A percentile compares a stretch with the other conserved stretches of the same genome.
phyloP scores from a whole-genome alignment of 768 basidiomycete species.

The Neoboletus magnificus region DNA sequence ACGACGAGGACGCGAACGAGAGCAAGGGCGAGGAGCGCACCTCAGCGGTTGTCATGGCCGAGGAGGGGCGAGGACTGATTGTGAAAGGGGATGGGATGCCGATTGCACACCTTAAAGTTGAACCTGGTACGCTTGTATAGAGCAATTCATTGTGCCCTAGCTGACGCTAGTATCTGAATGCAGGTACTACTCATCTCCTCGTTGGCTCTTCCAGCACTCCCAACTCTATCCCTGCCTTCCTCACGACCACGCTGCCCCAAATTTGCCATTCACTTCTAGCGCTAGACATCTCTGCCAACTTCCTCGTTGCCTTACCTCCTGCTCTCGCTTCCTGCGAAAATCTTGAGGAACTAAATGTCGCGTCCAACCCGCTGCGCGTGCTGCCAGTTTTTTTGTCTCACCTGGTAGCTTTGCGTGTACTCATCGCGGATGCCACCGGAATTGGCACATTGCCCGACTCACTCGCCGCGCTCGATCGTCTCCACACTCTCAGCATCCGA shows the following conservation, averaged over 20 bases:
- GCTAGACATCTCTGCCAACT: conserved; percentile 90
- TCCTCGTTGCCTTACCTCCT: conserved; percentile 78
- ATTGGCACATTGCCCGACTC: conserved; percentile 73
- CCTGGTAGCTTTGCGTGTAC: conserved; percentile 72
- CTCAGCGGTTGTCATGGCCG: conserved; percentile 72
- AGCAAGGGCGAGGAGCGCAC: conserved; percentile 66
- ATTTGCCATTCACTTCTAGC: conserved; percentile 80
- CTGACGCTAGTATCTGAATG: conserved; percentile 1
- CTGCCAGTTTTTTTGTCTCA: conserved; percentile 86
- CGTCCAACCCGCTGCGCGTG: conserved; percentile 86
- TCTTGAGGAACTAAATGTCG: conserved; percentile 92
- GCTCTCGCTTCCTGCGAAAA: conserved; percentile 73
- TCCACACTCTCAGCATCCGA: conserved; percentile 88
- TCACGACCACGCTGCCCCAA: conserved; percentile 65
- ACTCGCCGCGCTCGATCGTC: conserved; percentile 66
- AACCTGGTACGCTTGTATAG: conserved; percentile 55
- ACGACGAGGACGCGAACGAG: conserved; percentile 48
- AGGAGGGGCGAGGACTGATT: conserved; percentile 82
- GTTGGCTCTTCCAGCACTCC: conserved; percentile 79
- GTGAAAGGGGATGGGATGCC: conserved; percentile 66
- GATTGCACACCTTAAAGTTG: conserved; percentile 59
- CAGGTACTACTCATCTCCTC: conserved; percentile 92
- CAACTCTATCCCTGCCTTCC: conserved; percentile 72
- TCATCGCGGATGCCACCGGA: conserved; percentile 91
- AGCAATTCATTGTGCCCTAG: neutral